These are phyloP conservation scores for Lactarius quietus DNA, from an alignment of 768 basidiomycete species.

Conservation along the genomic window DNA sequence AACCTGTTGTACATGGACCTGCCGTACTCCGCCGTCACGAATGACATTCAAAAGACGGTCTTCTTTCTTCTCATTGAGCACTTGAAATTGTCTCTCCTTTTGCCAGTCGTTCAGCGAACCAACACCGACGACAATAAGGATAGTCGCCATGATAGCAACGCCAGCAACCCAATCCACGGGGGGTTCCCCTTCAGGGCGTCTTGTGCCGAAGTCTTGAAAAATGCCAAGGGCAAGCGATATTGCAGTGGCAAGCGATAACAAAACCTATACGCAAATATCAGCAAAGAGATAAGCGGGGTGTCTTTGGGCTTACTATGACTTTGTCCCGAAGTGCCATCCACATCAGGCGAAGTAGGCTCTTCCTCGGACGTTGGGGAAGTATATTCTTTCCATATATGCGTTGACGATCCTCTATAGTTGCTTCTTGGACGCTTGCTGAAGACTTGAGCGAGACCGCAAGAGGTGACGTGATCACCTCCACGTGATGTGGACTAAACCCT, in stretches of 20 bases:
- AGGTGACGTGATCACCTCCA: slow-evolving; percentile 33
- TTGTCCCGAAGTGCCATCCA: slow-evolving; percentile 64
- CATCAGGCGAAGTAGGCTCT: slow-evolving; percentile 51
- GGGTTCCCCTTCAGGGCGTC: slow-evolving; percentile 55
- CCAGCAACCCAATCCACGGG: slow-evolving; percentile 99
- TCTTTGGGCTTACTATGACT: slow-evolving; percentile 46
- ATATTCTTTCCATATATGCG: slow-evolving; percentile 52
- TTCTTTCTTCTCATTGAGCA: slow-evolving; percentile 91
- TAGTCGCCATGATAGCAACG: slow-evolving; percentile 74
- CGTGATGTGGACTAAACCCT: no score
- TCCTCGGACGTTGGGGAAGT: slow-evolving; percentile 45
- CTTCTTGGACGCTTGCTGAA: slow-evolving; percentile 37
- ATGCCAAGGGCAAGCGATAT: slow-evolving; percentile 91
- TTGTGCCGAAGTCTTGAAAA: slow-evolving; percentile 86
- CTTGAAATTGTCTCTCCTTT: slow-evolving; percentile 94
- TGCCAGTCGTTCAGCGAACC: slow-evolving; percentile 98
- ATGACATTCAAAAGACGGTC: slow-evolving; percentile 82
- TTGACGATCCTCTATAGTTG: slow-evolving; percentile 42
- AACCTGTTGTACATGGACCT: slow-evolving; percentile 57
- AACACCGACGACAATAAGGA: slow-evolving; percentile 77
- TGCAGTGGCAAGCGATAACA: slow-evolving; percentile 88
- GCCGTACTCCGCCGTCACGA: slow-evolving; percentile 30
- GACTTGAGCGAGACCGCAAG: slow-evolving; percentile 39
- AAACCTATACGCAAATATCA: slow-evolving; percentile 58
- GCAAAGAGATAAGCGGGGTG: slow-evolving; percentile 22